These are phyloP conservation scores for Diaporthe australafricana DNA, from an alignment of 2,329 filamentous ascomycete genomes.

Conservation along the genomic window DNA sequence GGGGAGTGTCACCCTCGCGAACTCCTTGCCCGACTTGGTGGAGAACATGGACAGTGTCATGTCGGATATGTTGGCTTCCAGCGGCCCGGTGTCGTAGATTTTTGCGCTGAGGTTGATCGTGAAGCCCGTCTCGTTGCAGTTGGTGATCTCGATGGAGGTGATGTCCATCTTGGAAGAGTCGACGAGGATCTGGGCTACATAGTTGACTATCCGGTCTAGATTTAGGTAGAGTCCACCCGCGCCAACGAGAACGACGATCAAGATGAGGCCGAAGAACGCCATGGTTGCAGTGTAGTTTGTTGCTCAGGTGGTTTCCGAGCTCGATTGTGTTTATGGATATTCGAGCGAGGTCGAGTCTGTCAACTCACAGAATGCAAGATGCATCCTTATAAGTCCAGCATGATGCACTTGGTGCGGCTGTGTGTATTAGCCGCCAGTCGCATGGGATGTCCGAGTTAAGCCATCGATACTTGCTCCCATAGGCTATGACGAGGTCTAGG, in stretches of 20 bases:
- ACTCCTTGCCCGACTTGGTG: slow-evolving; percentile 19
- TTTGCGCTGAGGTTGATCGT: slow-evolving; percentile 22
- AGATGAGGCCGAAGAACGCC: slow-evolving; percentile 2
- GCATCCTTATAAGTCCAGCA: neutral
- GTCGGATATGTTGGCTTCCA: slow-evolving; percentile 20
- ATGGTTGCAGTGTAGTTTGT: neutral
- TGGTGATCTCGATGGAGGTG: slow-evolving; percentile 14
- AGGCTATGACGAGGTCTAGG: slow-evolving; percentile 10
- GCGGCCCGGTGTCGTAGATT: slow-evolving; percentile 28
- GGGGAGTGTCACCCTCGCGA: slow-evolving; percentile 12
- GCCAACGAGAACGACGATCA: slow-evolving; percentile 7
- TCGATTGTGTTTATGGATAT: neutral
- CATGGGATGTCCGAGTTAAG: slow-evolving; percentile 7
- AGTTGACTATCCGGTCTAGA: slow-evolving; percentile 17
- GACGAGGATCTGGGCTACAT: slow-evolving; percentile 11
- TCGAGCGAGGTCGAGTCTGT: neutral
- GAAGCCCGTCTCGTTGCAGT: slow-evolving; percentile 18
- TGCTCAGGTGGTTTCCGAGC: neutral
- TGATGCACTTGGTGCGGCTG: neutral
- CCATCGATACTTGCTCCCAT: neutral
- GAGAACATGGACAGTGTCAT: slow-evolving; percentile 25
- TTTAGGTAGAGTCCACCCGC: slow-evolving; percentile 1
- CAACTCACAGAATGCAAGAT: neutral
- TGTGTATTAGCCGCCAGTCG: slow-evolving; percentile 13
- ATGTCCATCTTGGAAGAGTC: slow-evolving; percentile 32